These are phyloP conservation scores for Chrysoporthe puriensis DNA, from an alignment of 2,329 filamentous ascomycete genomes.

Conservation along the genomic window DNA sequence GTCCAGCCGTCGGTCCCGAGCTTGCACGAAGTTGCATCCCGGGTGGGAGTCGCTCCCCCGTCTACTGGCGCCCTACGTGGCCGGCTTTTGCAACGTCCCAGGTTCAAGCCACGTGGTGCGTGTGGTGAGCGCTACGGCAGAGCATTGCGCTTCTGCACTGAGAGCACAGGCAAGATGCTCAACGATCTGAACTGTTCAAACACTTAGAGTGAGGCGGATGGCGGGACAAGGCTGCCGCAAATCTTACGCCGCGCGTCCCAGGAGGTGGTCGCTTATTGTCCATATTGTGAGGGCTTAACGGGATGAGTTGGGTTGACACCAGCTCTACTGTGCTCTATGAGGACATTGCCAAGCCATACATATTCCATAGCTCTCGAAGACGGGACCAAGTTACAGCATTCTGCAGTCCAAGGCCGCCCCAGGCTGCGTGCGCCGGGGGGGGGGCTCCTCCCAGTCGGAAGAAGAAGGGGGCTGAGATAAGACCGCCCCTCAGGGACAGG, in stretches of 20 bases:
- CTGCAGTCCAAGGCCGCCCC: too few species aligned
- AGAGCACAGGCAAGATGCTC: neutral
- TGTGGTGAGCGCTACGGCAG: neutral
- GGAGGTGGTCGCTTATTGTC: too few species aligned
- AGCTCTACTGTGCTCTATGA: too few species aligned
- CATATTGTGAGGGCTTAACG: too few species aligned
- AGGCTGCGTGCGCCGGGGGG: neutral
- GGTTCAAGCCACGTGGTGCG: neutral
- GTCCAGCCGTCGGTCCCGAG: constrained; percentile 5
- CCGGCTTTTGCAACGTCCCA: neutral
- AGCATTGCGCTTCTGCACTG: neutral
- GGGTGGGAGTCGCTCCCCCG: neutral
- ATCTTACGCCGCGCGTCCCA: neutral
- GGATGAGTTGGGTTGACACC: too few species aligned
- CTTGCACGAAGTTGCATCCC: neutral
- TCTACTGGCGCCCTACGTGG: neutral
- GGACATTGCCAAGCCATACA: too few species aligned
- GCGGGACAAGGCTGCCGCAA: neutral
- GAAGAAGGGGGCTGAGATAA: neutral
- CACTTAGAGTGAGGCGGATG: neutral
- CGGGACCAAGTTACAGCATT: too few species aligned
- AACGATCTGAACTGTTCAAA: neutral
- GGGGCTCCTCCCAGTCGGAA: neutral
- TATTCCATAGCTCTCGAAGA: too few species aligned
- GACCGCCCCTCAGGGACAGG: neutral